phyloP scores from a whole-genome alignment of 176 grass and related monocot species.

The Pontederia paniculata region DNA sequence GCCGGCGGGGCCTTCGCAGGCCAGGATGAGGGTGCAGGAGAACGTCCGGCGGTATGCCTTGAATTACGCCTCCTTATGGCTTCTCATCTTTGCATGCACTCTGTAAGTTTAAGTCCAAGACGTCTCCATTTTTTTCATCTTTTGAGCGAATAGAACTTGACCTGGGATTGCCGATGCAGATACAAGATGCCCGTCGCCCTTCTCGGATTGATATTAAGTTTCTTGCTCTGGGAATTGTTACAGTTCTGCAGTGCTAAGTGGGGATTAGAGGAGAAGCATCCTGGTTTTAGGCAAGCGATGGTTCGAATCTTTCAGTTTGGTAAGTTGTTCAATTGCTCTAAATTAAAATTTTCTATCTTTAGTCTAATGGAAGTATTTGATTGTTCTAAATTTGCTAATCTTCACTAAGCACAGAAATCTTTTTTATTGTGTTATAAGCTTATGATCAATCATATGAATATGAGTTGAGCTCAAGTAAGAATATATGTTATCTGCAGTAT shows the following conservation, averaged over 20 bases:
- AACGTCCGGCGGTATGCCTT: slow-evolving; percentile 76
- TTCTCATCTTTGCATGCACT: slow-evolving; percentile 77
- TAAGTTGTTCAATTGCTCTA: slow-evolving; percentile 25
- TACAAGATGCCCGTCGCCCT: slow-evolving; percentile 79
- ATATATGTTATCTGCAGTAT: too few relatives aligned
- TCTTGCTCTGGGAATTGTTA: slow-evolving; percentile 57
- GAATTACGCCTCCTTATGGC: slow-evolving; percentile 60
- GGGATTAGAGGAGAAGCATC: slow-evolving; percentile 29
- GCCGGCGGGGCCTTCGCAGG: slow-evolving; percentile 64
- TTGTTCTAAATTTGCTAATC: too few relatives aligned
- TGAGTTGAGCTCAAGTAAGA: too few relatives aligned
- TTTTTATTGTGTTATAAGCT: too few relatives aligned
- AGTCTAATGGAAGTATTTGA: too few relatives aligned
- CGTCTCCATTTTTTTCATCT: slow-evolving; percentile 5
- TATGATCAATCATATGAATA: too few relatives aligned
- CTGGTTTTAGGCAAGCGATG: slow-evolving; percentile 36
- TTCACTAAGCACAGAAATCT: too few relatives aligned
- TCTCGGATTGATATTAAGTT: slow-evolving; percentile 49
- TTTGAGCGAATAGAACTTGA: not conserved
- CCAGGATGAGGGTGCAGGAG: slow-evolving; percentile 81
- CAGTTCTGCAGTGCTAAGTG: slow-evolving; percentile 48
- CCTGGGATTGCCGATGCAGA: too few relatives aligned
- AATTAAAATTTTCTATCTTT: too few relatives aligned
- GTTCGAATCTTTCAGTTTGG: slow-evolving; percentile 34
- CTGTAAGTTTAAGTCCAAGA: slow-evolving; percentile 23